Conservation (phyloP, 352 stramenopile species). For the Globisporangium heterothallicum region DNA sequence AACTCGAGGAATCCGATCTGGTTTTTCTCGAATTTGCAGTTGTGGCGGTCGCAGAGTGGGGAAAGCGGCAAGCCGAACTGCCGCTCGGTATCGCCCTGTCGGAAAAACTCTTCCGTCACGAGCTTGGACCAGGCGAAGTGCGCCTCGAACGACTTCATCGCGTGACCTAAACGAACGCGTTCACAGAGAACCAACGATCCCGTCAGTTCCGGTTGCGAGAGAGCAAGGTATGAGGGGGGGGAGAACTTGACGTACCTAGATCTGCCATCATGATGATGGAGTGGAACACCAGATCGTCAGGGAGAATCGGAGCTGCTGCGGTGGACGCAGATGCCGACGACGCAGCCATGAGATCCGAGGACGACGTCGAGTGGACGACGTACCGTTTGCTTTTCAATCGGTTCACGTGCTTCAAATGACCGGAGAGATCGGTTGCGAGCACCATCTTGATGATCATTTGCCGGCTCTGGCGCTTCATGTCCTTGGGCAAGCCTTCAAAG, state of each 20-base stretch:
- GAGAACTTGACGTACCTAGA: constrained; percentile 19
- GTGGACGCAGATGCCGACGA: constrained; percentile 1
- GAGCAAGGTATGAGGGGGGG: neutral
- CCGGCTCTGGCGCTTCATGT: constrained; percentile 46
- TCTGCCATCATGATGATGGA: constrained; percentile 78
- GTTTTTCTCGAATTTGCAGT: constrained; percentile 52
- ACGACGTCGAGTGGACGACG: constrained; percentile 26
- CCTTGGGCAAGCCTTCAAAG: constrained; percentile 51
- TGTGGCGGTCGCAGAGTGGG: constrained; percentile 52
- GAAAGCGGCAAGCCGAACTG: constrained; percentile 54
- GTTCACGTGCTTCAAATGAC: constrained; percentile 70
- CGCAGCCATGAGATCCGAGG: constrained; percentile 18
- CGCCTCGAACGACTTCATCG: constrained; percentile 52
- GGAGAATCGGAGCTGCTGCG: constrained; percentile 10
- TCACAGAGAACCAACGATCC: neutral
- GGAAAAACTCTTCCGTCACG: constrained; percentile 65
- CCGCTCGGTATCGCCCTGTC: constrained; percentile 55
- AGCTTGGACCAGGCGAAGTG: constrained; percentile 59
- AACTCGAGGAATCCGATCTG: constrained; percentile 76
- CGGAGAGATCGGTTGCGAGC: constrained; percentile 75
- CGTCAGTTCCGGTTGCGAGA: neutral
- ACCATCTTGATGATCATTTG: constrained; percentile 80
- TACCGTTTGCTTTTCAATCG: constrained; percentile 73
- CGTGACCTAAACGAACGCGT: constrained; percentile 36
- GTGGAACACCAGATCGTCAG: constrained; percentile 53